These are phyloP conservation scores for Aspergillus felis DNA, from an alignment of 2,329 filamentous ascomycete species.

Conservation along the genomic window DNA sequence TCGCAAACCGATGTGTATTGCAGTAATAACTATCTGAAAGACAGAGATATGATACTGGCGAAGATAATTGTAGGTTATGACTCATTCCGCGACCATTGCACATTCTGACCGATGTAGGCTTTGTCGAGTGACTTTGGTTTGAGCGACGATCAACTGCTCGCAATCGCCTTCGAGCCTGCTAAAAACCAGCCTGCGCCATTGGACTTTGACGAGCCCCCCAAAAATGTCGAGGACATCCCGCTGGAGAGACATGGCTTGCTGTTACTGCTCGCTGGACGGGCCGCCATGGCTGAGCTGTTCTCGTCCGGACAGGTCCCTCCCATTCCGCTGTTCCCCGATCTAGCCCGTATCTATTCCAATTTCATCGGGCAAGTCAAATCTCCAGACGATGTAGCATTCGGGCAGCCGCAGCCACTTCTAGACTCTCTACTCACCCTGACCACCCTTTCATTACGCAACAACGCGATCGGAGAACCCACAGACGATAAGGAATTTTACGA, in stretches of 20 bases:
- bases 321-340: constrained; percentile 51
- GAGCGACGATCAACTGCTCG: constrained; percentile 45
- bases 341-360: constrained; percentile 49
- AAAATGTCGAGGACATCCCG: constrained; percentile 50
- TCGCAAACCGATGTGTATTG: constrained; percentile 52
- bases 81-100: not conserved
- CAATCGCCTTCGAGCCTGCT: constrained; percentile 39
- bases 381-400: constrained; percentile 35
- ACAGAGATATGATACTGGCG: constrained; percentile 53
- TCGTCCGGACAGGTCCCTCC: constrained; percentile 34
- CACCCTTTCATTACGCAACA: constrained; percentile 46
- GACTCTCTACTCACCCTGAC: constrained; percentile 53
- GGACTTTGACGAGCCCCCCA: constrained; percentile 54
- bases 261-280: constrained; percentile 51
- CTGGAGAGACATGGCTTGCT: constrained; percentile 54
- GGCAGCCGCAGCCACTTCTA: constrained; percentile 50
- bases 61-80: constrained; percentile 47
- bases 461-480: constrained; percentile 42
- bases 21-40: constrained; percentile 46
- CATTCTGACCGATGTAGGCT: constrained; percentile 30
- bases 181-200: constrained; percentile 40
- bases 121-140: constrained; percentile 54
- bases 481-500: constrained; percentile 51
- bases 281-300: constrained; percentile 49
- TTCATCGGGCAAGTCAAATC: constrained; percentile 46